Conservation (phyloP, 805 yeast genomes). For the Candida nitratophila region DNA sequence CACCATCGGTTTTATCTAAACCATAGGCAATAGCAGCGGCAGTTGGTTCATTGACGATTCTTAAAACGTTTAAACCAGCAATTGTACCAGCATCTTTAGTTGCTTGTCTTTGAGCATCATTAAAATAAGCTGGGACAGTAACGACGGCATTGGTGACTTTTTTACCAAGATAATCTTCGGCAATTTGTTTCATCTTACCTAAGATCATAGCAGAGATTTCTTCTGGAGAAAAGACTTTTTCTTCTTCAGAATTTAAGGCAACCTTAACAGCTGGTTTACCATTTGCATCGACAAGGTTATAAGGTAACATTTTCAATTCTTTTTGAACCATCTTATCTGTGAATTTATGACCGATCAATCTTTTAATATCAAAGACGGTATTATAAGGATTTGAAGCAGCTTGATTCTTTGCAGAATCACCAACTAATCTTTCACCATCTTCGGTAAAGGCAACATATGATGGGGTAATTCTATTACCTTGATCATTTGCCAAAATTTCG, state of each 20-base stretch:
- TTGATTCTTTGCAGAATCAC: constrained; percentile 98
- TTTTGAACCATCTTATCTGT: constrained; percentile 69
- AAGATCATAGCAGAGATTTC: constrained; percentile 92
- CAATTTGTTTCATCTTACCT: constrained; percentile 85
- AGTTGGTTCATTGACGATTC: constrained; percentile 91
- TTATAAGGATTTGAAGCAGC: constrained; percentile 94
- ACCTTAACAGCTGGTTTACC: constrained; percentile 88
- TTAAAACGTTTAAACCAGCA: constrained; percentile 82
- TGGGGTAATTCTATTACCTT: constrained; percentile 98
- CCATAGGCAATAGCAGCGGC: constrained; percentile 99
- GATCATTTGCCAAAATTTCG: constrained; percentile 94
- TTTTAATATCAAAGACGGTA: constrained; percentile 93
- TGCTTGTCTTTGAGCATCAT: constrained; percentile 92
- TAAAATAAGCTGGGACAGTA: constrained; percentile 90
- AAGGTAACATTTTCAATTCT: constrained; percentile 87
- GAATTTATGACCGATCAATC: constrained; percentile 84
- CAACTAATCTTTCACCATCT: constrained; percentile 86
- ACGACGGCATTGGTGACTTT: constrained; percentile 86
- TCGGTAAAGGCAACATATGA: constrained; percentile 96
- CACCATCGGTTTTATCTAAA: constrained; percentile 73
- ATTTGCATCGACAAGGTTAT: constrained; percentile 64
- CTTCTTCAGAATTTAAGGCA: constrained; percentile 74
- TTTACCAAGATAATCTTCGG: constrained; percentile 83
- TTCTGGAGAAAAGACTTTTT: constrained; percentile 84
- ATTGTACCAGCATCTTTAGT: constrained; percentile 90